Percentiles rank a stretch among this genome's conserved stretches.
Conservation (phyloP, 257 asterid species). For the Solanum rostratum region DNA sequence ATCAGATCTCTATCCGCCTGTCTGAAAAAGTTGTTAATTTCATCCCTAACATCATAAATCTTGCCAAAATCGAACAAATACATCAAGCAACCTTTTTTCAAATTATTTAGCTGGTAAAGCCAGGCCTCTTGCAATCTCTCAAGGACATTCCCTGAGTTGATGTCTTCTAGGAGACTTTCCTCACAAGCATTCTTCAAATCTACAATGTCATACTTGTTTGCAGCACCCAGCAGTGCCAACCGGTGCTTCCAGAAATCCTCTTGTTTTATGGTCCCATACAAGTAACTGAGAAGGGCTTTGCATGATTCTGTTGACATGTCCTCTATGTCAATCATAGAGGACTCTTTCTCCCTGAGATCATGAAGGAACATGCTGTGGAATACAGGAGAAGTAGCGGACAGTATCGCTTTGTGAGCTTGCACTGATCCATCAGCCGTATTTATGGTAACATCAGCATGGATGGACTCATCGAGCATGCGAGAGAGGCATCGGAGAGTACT, state of each 20-base stretch:
- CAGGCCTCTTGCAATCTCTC: constrained; percentile 92
- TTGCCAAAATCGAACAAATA: constrained; percentile 87
- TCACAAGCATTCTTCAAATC: constrained; percentile 85
- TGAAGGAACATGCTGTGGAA: constrained; percentile 88
- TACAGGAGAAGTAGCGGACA: constrained; percentile 81
- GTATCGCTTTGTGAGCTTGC: constrained; percentile 69
- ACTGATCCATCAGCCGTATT: constrained; percentile 64
- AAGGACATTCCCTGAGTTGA: constrained; percentile 74
- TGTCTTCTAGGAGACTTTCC: constrained; percentile 80
- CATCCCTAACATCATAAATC: constrained; percentile 81
- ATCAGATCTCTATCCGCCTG: constrained; percentile 70
- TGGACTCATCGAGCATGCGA: constrained; percentile 69
- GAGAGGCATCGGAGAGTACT: constrained; percentile 65
- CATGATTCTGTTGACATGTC: constrained; percentile 86
- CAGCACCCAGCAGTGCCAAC: constrained; percentile 64
- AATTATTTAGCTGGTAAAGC: constrained; percentile 68
- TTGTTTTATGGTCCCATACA: constrained; percentile 74
- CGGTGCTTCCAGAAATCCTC: constrained; percentile 95
- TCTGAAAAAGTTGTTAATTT: constrained; percentile 47
- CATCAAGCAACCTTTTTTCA: constrained; percentile 83
- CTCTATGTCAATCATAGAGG: constrained; percentile 62
- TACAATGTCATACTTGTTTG: constrained; percentile 73
- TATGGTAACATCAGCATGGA: constrained; percentile 74
- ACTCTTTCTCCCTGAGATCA: constrained; percentile 77
- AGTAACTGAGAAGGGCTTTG: constrained; percentile 61